These are phyloP conservation scores for Penicillium sp. DNA, from an alignment of 2,329 filamentous ascomycete species.

Conservation along the genomic window DNA sequence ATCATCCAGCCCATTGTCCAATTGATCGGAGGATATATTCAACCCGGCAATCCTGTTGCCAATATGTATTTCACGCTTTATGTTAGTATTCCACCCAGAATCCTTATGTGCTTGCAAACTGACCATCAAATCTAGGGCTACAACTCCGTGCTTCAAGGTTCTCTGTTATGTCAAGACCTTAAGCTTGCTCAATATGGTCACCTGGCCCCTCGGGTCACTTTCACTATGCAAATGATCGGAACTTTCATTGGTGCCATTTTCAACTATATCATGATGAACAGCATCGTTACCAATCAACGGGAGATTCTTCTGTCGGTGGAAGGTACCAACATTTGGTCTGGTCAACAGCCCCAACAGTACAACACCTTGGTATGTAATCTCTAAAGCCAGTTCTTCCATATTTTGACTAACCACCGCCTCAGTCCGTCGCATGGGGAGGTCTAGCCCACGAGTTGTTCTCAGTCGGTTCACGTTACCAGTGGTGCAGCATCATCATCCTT, in stretches of 20 bases:
- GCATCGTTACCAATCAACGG: constrained; percentile 46
- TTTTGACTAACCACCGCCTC: constrained; percentile 4
- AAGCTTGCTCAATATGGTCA: constrained; percentile 40
- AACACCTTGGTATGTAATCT: constrained; percentile 43
- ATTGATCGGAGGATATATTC: constrained; percentile 52
- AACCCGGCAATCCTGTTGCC: constrained; percentile 34
- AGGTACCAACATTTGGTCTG: constrained; percentile 51
- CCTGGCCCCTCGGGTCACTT: constrained; percentile 46
- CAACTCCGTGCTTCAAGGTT: constrained; percentile 24
- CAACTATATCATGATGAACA: constrained; percentile 49
- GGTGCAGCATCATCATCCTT: constrained; percentile 31
- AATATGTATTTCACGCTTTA: constrained; percentile 30
- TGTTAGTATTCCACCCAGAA: background rate
- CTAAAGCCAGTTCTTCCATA: background rate
- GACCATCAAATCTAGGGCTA: constrained; percentile 19
- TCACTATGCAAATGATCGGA: constrained; percentile 35
- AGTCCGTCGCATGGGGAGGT: constrained; percentile 2
- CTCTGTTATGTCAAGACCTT: constrained; percentile 13
- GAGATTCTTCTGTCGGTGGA: constrained; percentile 44
- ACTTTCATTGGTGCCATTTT: constrained; percentile 35
- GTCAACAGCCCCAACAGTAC: constrained; percentile 49
- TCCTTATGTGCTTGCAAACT: background rate
- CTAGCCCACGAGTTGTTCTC: constrained; percentile 45
- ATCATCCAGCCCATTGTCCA: constrained; percentile 42
- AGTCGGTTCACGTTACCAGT: constrained; percentile 38